Conservation (phyloP, 192 early-diverging fungal genomes). For the Geosiphon pyriformis region DNA sequence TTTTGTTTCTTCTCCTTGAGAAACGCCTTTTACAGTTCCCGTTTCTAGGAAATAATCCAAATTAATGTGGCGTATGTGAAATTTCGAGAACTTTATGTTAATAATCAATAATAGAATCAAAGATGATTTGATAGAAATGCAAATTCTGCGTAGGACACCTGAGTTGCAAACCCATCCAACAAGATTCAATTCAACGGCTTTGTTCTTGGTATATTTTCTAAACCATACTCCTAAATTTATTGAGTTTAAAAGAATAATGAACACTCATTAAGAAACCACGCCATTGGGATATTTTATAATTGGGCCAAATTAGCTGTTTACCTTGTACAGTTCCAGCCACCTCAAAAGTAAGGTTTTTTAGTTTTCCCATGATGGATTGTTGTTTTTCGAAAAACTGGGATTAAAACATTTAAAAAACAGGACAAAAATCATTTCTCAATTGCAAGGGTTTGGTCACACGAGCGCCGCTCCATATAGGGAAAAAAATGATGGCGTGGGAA, state of each 20-base stretch:
- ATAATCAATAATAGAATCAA: background rate
- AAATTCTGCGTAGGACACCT: background rate
- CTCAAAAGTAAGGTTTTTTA: background rate
- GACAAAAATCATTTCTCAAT: no score
- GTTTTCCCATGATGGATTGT: background rate
- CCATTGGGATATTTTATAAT: background rate
- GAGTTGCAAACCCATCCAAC: conserved; percentile 12
- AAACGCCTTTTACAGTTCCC: conserved; percentile 3
- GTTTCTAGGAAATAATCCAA: no score
- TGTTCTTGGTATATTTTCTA: conserved; percentile 13
- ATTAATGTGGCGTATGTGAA: background rate
- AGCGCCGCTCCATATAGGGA: no score
- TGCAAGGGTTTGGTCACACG: no score
- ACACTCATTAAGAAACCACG: background rate
- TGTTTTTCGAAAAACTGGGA: no score
- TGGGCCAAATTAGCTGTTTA: background rate
- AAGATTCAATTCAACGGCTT: conserved; percentile 14
- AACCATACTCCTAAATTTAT: conserved; percentile 14
- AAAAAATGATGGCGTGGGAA: no score
- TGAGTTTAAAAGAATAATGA: background rate
- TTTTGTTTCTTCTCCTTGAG: conserved; percentile 10
- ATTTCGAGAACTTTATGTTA: background rate
- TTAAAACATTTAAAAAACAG: no score
- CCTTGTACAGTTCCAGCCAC: background rate
- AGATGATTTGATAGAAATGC: no score